Evolutionary conservation across 352 stramenopile species (phyloP).

Genomic region (Elongisporangium undulatum): DNA sequence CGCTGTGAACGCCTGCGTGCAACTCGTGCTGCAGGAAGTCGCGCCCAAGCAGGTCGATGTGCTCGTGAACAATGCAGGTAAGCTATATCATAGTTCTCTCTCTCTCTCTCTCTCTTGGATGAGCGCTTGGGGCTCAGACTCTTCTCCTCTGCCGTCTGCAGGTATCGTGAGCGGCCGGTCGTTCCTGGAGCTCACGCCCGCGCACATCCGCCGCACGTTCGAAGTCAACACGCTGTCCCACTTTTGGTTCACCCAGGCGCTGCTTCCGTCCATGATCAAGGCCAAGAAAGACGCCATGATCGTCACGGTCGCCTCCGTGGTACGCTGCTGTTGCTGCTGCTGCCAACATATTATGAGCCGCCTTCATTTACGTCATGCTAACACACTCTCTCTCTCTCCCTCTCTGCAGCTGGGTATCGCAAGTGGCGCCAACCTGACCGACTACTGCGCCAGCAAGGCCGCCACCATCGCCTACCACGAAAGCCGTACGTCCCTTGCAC

Average conservation of each 20-base stretch:
- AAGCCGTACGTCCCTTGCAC: slow-evolving; percentile 29
- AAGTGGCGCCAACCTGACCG: slow-evolving; percentile 47
- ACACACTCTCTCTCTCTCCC: too few relatives aligned
- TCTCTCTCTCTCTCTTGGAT: not conserved
- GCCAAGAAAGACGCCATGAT: slow-evolving; percentile 48
- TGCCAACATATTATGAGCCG: too few relatives aligned
- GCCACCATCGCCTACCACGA: slow-evolving; percentile 74
- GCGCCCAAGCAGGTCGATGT: slow-evolving; percentile 42
- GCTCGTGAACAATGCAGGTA: slow-evolving; percentile 60
- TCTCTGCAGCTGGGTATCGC: slow-evolving; percentile 62
- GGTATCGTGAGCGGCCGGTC: slow-evolving; percentile 40
- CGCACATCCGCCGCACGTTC: slow-evolving; percentile 49
- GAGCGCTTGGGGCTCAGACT: too few relatives aligned
- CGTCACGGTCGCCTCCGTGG: slow-evolving; percentile 73
- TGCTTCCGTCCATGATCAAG: slow-evolving; percentile 47
- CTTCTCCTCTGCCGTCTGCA: slow-evolving; percentile 3
- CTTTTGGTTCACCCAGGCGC: slow-evolving; percentile 63
- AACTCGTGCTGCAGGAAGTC: slow-evolving; percentile 19
- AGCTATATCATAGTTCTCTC: too few relatives aligned
- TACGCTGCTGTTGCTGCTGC: too few relatives aligned
- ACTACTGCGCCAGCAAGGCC: slow-evolving; percentile 82
- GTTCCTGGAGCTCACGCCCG: slow-evolving; percentile 30
- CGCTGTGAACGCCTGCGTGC: slow-evolving; percentile 25
- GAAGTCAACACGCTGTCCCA: slow-evolving; percentile 64
- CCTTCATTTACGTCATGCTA: too few relatives aligned